Conservation (phyloP, 306 rosid species). For the Potentilla sterilis region DNA sequence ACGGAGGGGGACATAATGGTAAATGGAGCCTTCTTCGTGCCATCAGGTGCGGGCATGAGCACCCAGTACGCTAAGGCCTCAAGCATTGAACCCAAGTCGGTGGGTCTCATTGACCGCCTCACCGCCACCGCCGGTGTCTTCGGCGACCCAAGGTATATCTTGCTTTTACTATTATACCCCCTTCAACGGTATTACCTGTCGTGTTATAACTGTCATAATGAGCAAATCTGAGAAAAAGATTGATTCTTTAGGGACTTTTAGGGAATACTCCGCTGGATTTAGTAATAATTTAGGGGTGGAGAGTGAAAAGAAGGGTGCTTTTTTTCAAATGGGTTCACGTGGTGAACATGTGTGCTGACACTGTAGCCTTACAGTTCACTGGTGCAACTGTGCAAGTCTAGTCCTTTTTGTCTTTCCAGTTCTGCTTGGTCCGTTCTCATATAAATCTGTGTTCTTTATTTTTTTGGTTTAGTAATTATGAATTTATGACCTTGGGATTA, state of each 20-base stretch:
- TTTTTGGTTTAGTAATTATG: not conserved
- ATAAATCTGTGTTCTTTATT: not conserved
- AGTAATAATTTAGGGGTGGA: not conserved
- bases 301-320: not conserved
- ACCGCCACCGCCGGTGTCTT: conserved; percentile 79
- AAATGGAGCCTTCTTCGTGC: conserved; percentile 94
- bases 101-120: conserved; percentile 70
- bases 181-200: conserved; percentile 41
- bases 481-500: conserved; percentile 22
- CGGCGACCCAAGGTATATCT: conserved; percentile 73
- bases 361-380: conserved; percentile 37
- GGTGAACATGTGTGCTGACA: conserved; percentile 27
- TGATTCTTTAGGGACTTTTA: not conserved
- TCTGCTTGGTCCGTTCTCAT: not conserved
- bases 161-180: not conserved
- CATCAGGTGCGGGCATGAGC: conserved; percentile 57
- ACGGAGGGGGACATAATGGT: conserved; percentile 91
- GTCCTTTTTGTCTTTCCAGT: not conserved
- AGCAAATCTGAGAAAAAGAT: conserved; percentile 1
- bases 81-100: conserved; percentile 75
- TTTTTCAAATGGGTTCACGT: conserved; percentile 40
- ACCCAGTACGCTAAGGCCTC: conserved; percentile 62
- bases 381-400: conserved; percentile 34
- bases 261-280: not conserved
- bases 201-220: conserved; percentile 19